Evolutionary conservation across 2,329 filamentous ascomycete genomes (phyloP), one percentile per base, ranked within the genome.

Genomic region (Exophiala aquamarina): DNA sequence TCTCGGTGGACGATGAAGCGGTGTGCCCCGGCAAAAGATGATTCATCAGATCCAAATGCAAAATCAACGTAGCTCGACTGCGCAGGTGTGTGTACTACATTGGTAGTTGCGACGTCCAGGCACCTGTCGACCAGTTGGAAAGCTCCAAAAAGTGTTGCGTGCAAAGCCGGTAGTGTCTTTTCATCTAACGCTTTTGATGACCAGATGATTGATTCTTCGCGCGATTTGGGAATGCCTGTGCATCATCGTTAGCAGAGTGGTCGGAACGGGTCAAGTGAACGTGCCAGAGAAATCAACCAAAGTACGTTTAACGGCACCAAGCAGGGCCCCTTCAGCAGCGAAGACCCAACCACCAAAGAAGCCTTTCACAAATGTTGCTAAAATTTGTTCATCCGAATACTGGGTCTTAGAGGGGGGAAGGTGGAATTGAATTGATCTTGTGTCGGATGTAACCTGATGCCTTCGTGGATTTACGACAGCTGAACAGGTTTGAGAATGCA

Each of bases 301-400:
- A 15, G n/a, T 39, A 10, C 20, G 21, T 18, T 28, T 40, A 7
- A 44, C 11, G 18, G 29, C n/a, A n/a, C 39, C 31, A 17, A 49
- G 21, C n/a, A 40, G 13, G 7, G 28, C 14, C 2, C 36, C 9
- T 23, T 50, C 42, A 4, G 47, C 41, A 7, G 31, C 20, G 18
- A 50, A 45, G 2, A 40, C 36, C 47, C 47, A 50, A 17, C 47
- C 47, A 21, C 47, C 42, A 15, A 50, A 50, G 29, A 46, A 45
- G 8, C 41, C 47, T 14, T 42, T 7, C 7, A 46, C 36, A 21
- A 35, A 45, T 5, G 28, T 14, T 14, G 47, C 37, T 2, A 50
- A 41, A 13, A 50, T 46, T 17, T 38, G 17, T 28, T 46, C 36
- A 45, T 50, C 47, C 4, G 47, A 45, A 4, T 14, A 38, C 21